These are phyloP conservation scores for Arthrobotrys sinensis DNA, from an alignment of 2,329 filamentous ascomycete species.

Conservation along the genomic window DNA sequence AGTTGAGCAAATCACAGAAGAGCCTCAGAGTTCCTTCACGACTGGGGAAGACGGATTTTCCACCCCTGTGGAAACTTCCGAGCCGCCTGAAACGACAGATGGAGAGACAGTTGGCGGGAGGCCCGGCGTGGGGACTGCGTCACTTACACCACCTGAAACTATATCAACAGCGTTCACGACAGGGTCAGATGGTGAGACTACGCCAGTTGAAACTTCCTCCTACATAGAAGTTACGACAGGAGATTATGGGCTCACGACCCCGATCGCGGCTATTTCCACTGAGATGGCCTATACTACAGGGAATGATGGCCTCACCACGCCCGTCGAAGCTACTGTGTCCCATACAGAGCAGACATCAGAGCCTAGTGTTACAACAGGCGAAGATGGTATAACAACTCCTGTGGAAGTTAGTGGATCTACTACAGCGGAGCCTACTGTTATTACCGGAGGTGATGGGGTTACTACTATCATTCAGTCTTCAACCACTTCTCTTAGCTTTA, in stretches of 20 bases:
- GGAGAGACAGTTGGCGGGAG: neutral
- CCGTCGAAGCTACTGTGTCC: neutral
- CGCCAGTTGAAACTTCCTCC: neutral
- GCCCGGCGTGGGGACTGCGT: neutral
- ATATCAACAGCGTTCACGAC: neutral
- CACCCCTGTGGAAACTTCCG: neutral
- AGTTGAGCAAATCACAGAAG: neutral
- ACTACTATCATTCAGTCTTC: neutral
- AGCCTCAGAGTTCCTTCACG: neutral
- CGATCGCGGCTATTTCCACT: neutral
- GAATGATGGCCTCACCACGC: neutral
- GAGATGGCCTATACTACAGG: neutral
- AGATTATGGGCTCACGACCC: constrained; percentile 1
- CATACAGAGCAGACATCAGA: neutral
- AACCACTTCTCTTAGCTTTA: neutral
- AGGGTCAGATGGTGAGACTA: neutral
- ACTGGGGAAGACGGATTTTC: neutral
- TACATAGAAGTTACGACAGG: neutral
- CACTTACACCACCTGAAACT: neutral
- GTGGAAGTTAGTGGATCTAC: neutral
- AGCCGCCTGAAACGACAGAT: neutral
- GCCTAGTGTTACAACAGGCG: neutral
- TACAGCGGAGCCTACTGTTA: neutral
- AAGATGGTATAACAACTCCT: constrained; percentile 6
- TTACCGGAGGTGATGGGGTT: neutral